A percentile compares a stretch with the other conserved stretches of the same genome.
phyloP scores from a whole-genome alignment of 345 rosid species.

The Schrenkiella parvula region DNA sequence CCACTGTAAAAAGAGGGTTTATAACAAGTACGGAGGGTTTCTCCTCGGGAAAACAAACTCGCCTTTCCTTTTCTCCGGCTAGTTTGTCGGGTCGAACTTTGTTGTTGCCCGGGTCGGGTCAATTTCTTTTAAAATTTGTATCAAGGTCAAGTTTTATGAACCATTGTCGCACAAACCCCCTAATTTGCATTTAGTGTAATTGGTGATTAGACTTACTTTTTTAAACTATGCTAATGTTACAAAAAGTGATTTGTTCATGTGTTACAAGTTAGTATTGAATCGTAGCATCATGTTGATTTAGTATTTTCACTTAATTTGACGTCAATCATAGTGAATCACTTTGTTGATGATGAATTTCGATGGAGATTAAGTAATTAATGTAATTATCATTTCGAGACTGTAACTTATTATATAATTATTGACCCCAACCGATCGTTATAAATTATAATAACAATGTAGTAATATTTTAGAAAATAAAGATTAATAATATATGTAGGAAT shows the following conservation, averaged over 20 bases:
- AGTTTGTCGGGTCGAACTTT: background rate
- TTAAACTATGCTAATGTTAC: no score
- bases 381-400: background rate
- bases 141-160: no score
- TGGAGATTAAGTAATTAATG: background rate
- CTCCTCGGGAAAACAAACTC: constrained; percentile 13
- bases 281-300: no score
- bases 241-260: no score
- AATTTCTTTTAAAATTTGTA: background rate
- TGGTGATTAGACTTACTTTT: no score
- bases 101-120: constrained; percentile 13
- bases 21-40: background rate
- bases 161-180: no score
- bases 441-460: background rate
- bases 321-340: background rate
- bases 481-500: no score
- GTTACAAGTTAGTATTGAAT: no score
- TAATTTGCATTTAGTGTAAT: no score
- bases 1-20: constrained; percentile 26
- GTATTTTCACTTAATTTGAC: no score
- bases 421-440: background rate
- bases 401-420: background rate
- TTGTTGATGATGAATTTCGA: background rate
- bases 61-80: constrained; percentile 12
- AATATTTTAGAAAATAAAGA: no score